Conservation (phyloP, 805 yeast genomes). For the Blastobotrys terrestris region DNA sequence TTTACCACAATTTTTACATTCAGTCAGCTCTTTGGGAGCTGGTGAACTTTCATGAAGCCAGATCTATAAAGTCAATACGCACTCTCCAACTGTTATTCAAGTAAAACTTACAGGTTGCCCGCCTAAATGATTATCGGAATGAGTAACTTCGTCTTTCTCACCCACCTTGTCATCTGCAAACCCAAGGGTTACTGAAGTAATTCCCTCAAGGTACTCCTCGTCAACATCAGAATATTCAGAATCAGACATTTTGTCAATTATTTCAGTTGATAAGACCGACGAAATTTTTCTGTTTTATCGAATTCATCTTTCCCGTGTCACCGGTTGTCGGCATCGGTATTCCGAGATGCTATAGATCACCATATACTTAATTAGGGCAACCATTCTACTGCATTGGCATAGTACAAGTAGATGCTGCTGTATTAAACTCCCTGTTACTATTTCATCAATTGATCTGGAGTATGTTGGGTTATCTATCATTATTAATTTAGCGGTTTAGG, state of each 20-base stretch:
- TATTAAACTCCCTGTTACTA: too few relatives aligned
- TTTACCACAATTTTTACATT: constrained; percentile 61
- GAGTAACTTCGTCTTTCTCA: constrained; percentile 8
- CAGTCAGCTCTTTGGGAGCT: constrained; percentile 45
- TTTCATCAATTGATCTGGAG: too few relatives aligned
- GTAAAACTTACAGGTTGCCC: constrained; percentile 45
- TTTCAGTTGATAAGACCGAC: background rate
- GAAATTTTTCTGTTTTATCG: constrained; percentile 1
- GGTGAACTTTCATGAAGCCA: constrained; percentile 60
- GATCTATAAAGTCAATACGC: background rate
- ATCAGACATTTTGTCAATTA: constrained; percentile 9
- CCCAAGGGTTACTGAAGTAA: constrained; percentile 32
- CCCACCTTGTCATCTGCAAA: constrained; percentile 27
- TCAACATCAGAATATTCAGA: constrained; percentile 34
- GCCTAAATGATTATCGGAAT: constrained; percentile 59
- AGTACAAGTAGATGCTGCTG: too few relatives aligned
- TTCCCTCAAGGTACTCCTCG: constrained; percentile 21
- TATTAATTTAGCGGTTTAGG: too few relatives aligned
- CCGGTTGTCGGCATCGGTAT: background rate
- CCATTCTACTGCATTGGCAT: too few relatives aligned
- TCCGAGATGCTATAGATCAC: too few relatives aligned
- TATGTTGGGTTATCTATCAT: too few relatives aligned
- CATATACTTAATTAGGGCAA: too few relatives aligned
- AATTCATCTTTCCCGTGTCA: background rate
- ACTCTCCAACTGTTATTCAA: background rate